Base-by-base conservation (phyloP, 1,284 basidiomycete species). In the Rhizoctonia solani region DNA sequence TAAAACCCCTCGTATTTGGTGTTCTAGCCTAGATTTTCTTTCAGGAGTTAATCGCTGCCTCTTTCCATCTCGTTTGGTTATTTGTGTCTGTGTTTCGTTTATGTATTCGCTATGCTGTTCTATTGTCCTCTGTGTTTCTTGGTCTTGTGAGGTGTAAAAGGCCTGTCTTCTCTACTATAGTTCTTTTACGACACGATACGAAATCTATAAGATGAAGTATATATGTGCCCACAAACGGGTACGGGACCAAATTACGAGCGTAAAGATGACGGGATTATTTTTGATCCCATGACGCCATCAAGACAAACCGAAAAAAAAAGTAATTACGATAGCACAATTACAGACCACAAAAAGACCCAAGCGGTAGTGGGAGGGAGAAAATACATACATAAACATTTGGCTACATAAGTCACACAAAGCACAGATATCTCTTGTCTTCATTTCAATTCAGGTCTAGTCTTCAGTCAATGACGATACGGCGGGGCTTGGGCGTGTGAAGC, bases 381-480 rank as follows among this genome's bases (percentile, higher is more conserved):
- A 16, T 39, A 16, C 16, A 44, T 61, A 61, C 56, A 61, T 61
- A n/a, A n/a, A 61, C 56, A 61, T 61, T 29, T 21, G 19, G 16
- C 44, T 39, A 44, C 55, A 58, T n/a, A 58, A 27, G n/a, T 46
- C 30, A 49, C 21, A 61, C 32, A 29, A 61, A 58, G 4, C 23
- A 19, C 29, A 61, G 47, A 61, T 32, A 55, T 58, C 39, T 34
- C 47, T 16, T 23, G 21, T 37, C 16, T n/a, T 27, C 37, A 46
- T 46, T 61, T 25, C 56, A 61, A 29, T 61, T 49, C 50, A 19
- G 30, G 32, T 27, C 54, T 42, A 54, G n/a, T n/a, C 42, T 54
- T 21, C 32, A 67, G 44, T 55, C 54, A 34, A 67, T 54, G 29
- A 56, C 55, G 66, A 67, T 56, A 27, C 66, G 66, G 25, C 55